These are phyloP conservation scores for Papiliotrema fonsecae DNA, from an alignment of 1,284 basidiomycete species.

Conservation along the genomic window DNA sequence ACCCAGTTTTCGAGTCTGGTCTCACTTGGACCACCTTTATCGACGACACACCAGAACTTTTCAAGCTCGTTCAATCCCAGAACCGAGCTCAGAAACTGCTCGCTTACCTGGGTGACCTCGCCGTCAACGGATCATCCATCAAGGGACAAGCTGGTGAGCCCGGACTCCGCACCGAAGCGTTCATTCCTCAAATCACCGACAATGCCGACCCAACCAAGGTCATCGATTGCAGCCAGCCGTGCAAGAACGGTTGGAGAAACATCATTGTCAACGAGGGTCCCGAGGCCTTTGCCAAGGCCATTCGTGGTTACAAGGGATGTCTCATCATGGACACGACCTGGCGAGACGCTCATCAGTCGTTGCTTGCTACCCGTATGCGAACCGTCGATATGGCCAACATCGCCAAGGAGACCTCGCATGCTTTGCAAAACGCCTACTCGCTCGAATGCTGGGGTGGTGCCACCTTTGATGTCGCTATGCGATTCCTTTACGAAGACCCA, in stretches of 20 bases:
- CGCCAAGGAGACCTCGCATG: conserved; percentile 94
- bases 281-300: conserved; percentile 97
- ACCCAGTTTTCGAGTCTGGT: conserved; percentile 91
- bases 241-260: conserved; percentile 91
- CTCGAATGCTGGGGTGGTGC: conserved; percentile 99
- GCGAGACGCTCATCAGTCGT: conserved; percentile 98
- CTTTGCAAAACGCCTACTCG: conserved; percentile 91
- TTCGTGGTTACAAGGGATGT: conserved; percentile 90
- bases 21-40: conserved; percentile 99
- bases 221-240: conserved; percentile 76
- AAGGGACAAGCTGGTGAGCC: conserved; percentile 73
- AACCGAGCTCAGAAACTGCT: conserved; percentile 98
- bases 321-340: conserved; percentile 98
- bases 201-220: conserved; percentile 67
- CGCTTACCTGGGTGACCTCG: conserved; percentile 92
- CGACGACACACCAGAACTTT: conserved; percentile 97
- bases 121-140: conserved; percentile 97
- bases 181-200: conserved; percentile 75
- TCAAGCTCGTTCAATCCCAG: conserved; percentile 95
- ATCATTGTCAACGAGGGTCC: conserved; percentile 98
- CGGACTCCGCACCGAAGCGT: conserved; percentile 84
- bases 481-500: conserved; percentile 99
- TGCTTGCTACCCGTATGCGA: conserved; percentile 92
- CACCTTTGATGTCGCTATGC: conserved; percentile 99
- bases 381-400: conserved; percentile 99